These are phyloP conservation scores for Auricularia sp. DNA, from an alignment of 768 basidiomycete species.

Conservation along the genomic window DNA sequence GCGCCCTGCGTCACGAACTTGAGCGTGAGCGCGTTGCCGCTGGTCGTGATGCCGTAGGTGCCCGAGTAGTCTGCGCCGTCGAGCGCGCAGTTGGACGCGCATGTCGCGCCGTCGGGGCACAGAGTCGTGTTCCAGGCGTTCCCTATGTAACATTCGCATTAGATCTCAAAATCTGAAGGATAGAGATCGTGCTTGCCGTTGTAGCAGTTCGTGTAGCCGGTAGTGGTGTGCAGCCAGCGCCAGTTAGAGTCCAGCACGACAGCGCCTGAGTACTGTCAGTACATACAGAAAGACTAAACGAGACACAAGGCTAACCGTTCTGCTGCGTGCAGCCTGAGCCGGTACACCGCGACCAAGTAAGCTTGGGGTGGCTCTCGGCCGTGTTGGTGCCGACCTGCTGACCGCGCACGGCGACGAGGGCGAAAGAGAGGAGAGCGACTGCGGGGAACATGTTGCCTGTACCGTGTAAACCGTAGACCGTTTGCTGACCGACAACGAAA, in stretches of 20 bases:
- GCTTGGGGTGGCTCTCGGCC: conserved; percentile 12
- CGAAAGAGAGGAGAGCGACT: no score
- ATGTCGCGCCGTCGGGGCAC: conserved; percentile 23
- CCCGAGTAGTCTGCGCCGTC: conserved; percentile 36
- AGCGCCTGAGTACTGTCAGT: no score
- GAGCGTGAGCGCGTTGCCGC: conserved; percentile 37
- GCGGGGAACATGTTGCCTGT: no score
- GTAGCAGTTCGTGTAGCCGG: conserved; percentile 27
- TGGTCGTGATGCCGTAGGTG: conserved; percentile 45
- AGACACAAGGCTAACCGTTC: not conserved
- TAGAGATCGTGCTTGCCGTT: conserved; percentile 22
- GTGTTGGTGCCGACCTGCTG: conserved; percentile 42
- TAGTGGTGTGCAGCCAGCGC: conserved; percentile 16
- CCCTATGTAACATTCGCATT: conserved; percentile 7
- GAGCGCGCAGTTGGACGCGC: conserved; percentile 25
- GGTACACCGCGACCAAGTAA: not conserved
- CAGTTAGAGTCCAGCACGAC: no score
- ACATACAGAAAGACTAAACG: no score
- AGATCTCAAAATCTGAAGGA: not conserved
- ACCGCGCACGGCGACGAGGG: conserved; percentile 13
- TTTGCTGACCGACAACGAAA: no score
- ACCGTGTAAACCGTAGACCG: no score
- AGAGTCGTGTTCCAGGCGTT: conserved; percentile 25
- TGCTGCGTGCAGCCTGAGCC: not conserved
- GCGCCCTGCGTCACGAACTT: conserved; percentile 35